Evolutionary conservation across 805 yeast species (phyloP).

Genomic region (Zygoascus tannicola): DNA sequence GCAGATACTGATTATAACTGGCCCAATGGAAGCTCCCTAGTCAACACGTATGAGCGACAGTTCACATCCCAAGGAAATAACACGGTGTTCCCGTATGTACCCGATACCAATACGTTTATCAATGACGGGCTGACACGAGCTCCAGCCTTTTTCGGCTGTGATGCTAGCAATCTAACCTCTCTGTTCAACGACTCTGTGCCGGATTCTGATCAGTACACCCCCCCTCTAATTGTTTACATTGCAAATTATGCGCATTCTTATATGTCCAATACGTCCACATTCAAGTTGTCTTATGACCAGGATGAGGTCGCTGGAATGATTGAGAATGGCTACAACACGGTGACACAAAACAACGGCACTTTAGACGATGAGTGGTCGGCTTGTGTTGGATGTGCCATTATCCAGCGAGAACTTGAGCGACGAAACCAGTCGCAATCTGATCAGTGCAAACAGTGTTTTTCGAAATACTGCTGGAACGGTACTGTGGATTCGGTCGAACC

Average conservation of each 20-base stretch:
- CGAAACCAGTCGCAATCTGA: constrained; percentile 42
- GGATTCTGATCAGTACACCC: constrained; percentile 26
- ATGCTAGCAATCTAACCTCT: constrained; percentile 42
- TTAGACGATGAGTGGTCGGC: constrained; percentile 58
- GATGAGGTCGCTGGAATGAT: constrained; percentile 52
- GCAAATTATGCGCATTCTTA: constrained; percentile 64
- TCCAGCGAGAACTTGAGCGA: constrained; percentile 71
- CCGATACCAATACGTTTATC: constrained; percentile 54
- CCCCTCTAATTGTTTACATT: constrained; percentile 68
- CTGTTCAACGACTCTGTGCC: constrained; percentile 10
- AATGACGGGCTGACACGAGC: constrained; percentile 50
- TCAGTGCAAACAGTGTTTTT: constrained; percentile 66
- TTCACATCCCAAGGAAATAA: constrained; percentile 43
- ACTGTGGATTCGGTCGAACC: constrained; percentile 11
- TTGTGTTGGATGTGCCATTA: constrained; percentile 76
- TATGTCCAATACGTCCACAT: constrained; percentile 65
- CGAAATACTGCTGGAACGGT: constrained; percentile 70
- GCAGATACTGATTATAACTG: constrained; percentile 48
- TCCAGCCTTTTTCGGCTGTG: constrained; percentile 82
- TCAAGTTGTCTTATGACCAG: constrained; percentile 50
- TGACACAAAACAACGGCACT: constrained; percentile 57
- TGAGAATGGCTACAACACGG: constrained; percentile 63
- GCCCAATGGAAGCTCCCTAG: constrained; percentile 62
- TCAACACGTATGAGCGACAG: constrained; percentile 50
- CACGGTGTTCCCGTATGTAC: constrained; percentile 72